A percentile compares a stretch with the other conserved stretches of the same genome.
Conservation (phyloP, 345 rosid genomes). For the Gossypium turneri region DNA sequence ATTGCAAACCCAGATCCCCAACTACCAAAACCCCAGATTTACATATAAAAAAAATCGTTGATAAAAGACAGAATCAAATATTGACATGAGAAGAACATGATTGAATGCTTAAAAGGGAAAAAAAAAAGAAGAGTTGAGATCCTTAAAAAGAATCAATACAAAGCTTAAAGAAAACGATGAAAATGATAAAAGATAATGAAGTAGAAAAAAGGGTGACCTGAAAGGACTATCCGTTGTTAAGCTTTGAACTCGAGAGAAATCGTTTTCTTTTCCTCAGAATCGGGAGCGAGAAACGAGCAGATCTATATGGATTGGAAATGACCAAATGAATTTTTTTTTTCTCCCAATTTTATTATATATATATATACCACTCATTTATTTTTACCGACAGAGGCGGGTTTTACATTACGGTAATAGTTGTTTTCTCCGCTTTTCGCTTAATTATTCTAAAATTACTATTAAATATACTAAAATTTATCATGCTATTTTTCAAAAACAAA, state of each 20-base stretch:
- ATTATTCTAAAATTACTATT: neutral
- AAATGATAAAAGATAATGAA: neutral
- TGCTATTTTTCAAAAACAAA: neutral
- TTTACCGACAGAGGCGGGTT: neutral
- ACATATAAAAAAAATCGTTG: neutral
- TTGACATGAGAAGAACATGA: neutral
- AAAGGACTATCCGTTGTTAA: constrained; percentile 11
- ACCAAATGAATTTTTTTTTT: neutral
- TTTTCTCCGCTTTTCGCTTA: neutral
- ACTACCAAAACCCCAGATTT: constrained; percentile 15
- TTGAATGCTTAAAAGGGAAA: neutral
- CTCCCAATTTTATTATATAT: no score
- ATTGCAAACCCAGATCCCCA: constrained; percentile 20
- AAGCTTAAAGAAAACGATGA: neutral
- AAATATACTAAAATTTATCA: neutral
- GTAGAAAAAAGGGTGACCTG: constrained; percentile 16
- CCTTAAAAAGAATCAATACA: neutral
- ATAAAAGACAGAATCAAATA: neutral
- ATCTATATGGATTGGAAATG: constrained; percentile 10
- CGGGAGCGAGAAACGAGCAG: constrained; percentile 17
- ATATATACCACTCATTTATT: neutral
- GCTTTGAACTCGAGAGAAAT: neutral
- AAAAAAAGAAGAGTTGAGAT: neutral
- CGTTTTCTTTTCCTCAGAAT: neutral
- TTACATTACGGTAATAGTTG: neutral